These are phyloP conservation scores for Acer yangbiense DNA, from an alignment of 345 rosid species.

Conservation along the genomic window DNA sequence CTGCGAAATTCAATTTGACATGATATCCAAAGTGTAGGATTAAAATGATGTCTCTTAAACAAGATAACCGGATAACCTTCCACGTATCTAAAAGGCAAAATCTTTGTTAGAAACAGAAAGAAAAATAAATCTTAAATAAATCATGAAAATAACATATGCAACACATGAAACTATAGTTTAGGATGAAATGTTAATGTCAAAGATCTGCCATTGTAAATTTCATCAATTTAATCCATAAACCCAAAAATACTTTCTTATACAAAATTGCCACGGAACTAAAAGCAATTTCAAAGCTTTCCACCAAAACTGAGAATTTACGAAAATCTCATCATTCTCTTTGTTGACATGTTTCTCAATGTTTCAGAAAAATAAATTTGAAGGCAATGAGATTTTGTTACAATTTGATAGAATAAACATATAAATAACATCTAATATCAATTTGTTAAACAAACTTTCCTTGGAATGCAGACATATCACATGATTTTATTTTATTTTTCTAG, in stretches of 20 bases:
- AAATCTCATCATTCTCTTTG: not conserved
- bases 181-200: not conserved
- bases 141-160: not conserved
- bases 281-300: not conserved
- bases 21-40: not conserved
- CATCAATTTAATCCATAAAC: not conserved
- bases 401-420: not conserved
- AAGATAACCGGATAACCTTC: not conserved
- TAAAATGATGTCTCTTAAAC: not conserved
- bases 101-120: not conserved
- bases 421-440: not conserved
- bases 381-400: not conserved
- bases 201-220: not conserved
- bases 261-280: not conserved
- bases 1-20: conserved; percentile 6
- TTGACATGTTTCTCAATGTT: not conserved
- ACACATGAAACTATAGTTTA: not conserved
- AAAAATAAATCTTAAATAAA: not conserved
- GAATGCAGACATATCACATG: not conserved
- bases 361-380: not conserved
- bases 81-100: conserved; percentile 9
- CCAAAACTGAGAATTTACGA: not conserved
- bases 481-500: not conserved
- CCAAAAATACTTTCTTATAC: not conserved
- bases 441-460: not conserved